These are phyloP conservation scores for Voacanga thouarsii DNA, from an alignment of 257 asterid species.

Conservation along the genomic window DNA sequence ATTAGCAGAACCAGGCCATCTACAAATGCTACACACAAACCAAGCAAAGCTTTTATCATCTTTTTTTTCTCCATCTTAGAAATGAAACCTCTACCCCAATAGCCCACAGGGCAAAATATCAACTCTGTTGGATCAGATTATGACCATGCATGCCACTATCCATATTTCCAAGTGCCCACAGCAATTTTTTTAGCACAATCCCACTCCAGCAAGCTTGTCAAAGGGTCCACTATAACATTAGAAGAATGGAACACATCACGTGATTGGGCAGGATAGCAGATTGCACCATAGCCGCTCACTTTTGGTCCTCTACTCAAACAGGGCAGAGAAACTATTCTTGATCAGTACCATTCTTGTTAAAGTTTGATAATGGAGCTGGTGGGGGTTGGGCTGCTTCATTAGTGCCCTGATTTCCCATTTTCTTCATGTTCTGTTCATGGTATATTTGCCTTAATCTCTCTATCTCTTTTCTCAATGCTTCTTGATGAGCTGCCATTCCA, in stretches of 20 bases:
- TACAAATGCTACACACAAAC: not conserved
- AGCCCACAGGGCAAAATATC: not conserved
- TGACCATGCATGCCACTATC: conserved; percentile 18
- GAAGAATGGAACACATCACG: conserved; percentile 29
- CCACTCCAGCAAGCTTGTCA: conserved; percentile 18
- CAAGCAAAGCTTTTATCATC: conserved; percentile 14
- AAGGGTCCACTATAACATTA: conserved; percentile 22
- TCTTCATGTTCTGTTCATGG: conserved; percentile 65
- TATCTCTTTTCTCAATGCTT: conserved; percentile 80
- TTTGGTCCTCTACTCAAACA: conserved; percentile 5
- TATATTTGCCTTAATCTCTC: conserved; percentile 69
- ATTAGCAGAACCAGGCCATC: not conserved
- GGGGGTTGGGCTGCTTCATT: conserved; percentile 19
- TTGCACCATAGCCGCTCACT: conserved; percentile 17
- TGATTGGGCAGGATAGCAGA: conserved; percentile 25
- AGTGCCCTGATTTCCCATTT: conserved; percentile 25
- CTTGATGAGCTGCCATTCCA: conserved; percentile 73
- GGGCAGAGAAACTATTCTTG: conserved; percentile 23
- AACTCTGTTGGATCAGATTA: not conserved
- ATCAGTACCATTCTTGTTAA: conserved; percentile 29
- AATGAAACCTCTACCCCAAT: conserved; percentile 13
- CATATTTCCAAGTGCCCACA: conserved; percentile 14
- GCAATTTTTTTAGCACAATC: conserved; percentile 2
- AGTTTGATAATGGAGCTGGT: conserved; percentile 16
- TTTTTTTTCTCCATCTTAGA: not conserved